Conservation (phyloP, 352 stramenopile species). For the Pythium aquatile region DNA sequence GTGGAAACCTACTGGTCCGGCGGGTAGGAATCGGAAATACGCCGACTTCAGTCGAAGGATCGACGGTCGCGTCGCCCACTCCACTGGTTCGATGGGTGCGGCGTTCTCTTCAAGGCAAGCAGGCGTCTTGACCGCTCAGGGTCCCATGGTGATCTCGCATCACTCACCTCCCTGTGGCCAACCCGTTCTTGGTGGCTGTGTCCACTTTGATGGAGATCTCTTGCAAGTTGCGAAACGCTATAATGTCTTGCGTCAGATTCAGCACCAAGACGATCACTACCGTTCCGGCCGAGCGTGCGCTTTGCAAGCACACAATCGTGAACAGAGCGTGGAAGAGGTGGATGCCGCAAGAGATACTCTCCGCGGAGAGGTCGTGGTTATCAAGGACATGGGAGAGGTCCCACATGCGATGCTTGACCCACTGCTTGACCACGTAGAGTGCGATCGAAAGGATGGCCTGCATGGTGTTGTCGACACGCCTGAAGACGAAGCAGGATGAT, state of each 20-base stretch:
- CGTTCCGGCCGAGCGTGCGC: slow-evolving; percentile 31
- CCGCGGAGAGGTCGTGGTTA: slow-evolving; percentile 28
- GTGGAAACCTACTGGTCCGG: too few relatives aligned
- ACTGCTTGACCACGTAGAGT: slow-evolving; percentile 29
- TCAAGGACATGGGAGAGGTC: slow-evolving; percentile 24
- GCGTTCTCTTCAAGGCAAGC: too few relatives aligned
- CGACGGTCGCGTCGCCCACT: not conserved
- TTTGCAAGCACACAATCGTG: slow-evolving; percentile 35
- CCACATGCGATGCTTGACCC: slow-evolving; percentile 15
- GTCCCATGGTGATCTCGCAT: too few relatives aligned
- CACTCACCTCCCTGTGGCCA: too few relatives aligned
- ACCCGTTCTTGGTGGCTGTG: too few relatives aligned
- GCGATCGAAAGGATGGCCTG: slow-evolving; percentile 36
- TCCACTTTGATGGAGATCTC: not conserved
- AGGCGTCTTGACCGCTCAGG: too few relatives aligned
- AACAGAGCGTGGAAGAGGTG: slow-evolving; percentile 43
- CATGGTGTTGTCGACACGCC: slow-evolving; percentile 14
- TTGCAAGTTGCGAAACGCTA: not conserved
- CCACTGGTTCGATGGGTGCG: too few relatives aligned
- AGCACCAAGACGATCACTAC: slow-evolving; percentile 27
- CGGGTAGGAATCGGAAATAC: not conserved
- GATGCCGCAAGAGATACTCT: slow-evolving; percentile 13
- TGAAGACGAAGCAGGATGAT: slow-evolving; percentile 32
- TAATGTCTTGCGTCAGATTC: slow-evolving; percentile 21
- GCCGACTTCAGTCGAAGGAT: not conserved